These are phyloP conservation scores for Fusarium nematophilum DNA, from an alignment of 2,329 filamentous ascomycete genomes.

Conservation along the genomic window DNA sequence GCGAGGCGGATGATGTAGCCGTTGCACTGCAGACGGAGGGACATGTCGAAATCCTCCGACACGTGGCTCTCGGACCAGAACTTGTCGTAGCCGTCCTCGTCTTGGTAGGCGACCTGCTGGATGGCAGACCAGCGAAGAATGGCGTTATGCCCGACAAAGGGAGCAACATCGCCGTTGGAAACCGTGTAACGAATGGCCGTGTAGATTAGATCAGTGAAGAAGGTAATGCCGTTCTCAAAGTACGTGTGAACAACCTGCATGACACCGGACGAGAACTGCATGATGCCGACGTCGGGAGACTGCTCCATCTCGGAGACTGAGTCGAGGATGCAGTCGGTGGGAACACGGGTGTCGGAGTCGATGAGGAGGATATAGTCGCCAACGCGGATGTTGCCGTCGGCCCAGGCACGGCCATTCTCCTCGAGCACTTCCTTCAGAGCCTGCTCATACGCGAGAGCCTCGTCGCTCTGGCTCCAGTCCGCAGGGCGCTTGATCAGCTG, in stretches of 20 bases:
- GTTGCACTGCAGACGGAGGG: conserved; percentile 76
- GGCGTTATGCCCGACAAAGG: conserved; percentile 85
- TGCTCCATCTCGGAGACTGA: conserved; percentile 86
- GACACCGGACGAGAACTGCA: conserved; percentile 82
- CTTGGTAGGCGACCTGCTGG: conserved; percentile 77
- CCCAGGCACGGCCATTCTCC: conserved; percentile 78
- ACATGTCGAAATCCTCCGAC: conserved; percentile 86
- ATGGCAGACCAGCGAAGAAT: conserved; percentile 80
- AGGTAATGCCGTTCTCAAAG: conserved; percentile 77
- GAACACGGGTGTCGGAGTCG: conserved; percentile 83
- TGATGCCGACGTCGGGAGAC: conserved; percentile 80
- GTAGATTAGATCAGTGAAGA: conserved; percentile 81
- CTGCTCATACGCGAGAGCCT: conserved; percentile 73
- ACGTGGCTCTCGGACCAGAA: conserved; percentile 86
- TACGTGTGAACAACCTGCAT: conserved; percentile 83
- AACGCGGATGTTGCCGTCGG: conserved; percentile 85
- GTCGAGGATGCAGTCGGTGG: conserved; percentile 80
- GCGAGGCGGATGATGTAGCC: conserved; percentile 80
- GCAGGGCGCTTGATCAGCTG: conserved; percentile 64
- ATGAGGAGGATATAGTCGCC: conserved; percentile 84
- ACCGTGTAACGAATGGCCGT: conserved; percentile 82
- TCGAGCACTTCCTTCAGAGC: conserved; percentile 74
- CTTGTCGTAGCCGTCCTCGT: conserved; percentile 79
- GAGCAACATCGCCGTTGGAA: conserved; percentile 79
- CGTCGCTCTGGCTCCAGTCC: conserved; percentile 76